Percentiles rank a stretch among this genome's conserved stretches.
phyloP scores from a whole-genome alignment of 2,329 filamentous ascomycete genomes.

The Fusarium nisikadoi region DNA sequence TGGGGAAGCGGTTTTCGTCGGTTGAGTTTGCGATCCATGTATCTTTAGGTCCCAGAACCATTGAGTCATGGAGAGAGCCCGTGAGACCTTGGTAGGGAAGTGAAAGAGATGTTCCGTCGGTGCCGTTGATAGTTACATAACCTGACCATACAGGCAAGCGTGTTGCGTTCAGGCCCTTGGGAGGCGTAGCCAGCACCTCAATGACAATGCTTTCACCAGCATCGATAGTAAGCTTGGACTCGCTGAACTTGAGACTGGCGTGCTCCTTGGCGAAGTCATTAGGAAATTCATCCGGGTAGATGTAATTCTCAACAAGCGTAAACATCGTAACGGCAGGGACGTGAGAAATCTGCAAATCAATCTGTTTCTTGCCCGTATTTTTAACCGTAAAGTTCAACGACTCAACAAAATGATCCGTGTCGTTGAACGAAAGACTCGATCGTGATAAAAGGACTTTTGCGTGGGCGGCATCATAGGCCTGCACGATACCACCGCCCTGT shows the following conservation, averaged over 20 bases:
- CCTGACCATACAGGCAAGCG: constrained; percentile 57
- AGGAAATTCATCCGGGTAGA: constrained; percentile 56
- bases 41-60: constrained; percentile 39
- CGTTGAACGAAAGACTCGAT: constrained; percentile 71
- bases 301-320: constrained; percentile 52
- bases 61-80: constrained; percentile 48
- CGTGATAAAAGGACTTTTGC: constrained; percentile 63
- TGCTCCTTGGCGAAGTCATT: constrained; percentile 55
- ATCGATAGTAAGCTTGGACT: constrained; percentile 56
- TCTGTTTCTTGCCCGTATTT: constrained; percentile 60
- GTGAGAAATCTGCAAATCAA: constrained; percentile 65
- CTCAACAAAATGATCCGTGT: constrained; percentile 66
- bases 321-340: constrained; percentile 64
- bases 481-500: constrained; percentile 69
- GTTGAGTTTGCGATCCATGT: constrained; percentile 49
- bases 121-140: constrained; percentile 54
- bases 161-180: constrained; percentile 48
- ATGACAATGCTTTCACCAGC: constrained; percentile 57
- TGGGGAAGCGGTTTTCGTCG: constrained; percentile 43
- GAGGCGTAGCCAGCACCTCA: constrained; percentile 57
- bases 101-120: constrained; percentile 51
- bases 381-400: constrained; percentile 64
- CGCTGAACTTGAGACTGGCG: constrained; percentile 57
- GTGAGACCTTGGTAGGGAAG: constrained; percentile 56
- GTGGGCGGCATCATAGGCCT: constrained; percentile 68